These are phyloP conservation scores for Sinapis alba DNA, from an alignment of 441 rosid species.

Conservation along the genomic window DNA sequence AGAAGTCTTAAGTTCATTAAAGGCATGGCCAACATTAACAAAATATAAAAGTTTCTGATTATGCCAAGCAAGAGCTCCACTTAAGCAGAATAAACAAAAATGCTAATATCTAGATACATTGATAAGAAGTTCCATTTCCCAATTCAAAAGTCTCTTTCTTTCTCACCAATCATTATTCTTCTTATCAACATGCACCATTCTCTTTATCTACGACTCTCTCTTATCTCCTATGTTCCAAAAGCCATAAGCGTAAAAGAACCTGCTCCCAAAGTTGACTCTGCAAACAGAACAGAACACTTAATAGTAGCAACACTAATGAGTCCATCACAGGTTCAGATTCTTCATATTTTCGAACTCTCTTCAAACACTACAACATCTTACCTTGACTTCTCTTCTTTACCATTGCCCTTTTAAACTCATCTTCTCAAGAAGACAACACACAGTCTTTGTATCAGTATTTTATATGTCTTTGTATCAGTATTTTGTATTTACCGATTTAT, in stretches of 20 bases:
- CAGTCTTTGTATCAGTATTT: too few species aligned
- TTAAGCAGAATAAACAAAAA: neutral
- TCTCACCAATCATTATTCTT: constrained; percentile 55
- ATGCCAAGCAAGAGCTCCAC: constrained; percentile 21
- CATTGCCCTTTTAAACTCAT: constrained; percentile 21
- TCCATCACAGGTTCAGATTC: constrained; percentile 36
- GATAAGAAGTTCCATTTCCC: constrained; percentile 41
- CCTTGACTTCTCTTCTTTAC: constrained; percentile 34
- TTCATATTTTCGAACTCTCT: constrained; percentile 59
- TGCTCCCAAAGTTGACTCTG: constrained; percentile 43
- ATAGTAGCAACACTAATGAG: constrained; percentile 41
- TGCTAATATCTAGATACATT: constrained; percentile 17
- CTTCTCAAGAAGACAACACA: constrained; percentile 2
- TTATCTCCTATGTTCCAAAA: constrained; percentile 78
- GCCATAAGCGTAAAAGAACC: constrained; percentile 57
- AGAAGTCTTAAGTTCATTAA: constrained; percentile 2
- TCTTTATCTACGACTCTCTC: constrained; percentile 48
- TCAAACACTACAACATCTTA: constrained; percentile 38
- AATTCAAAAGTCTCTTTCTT: constrained; percentile 44
- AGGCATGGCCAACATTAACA: constrained; percentile 2
- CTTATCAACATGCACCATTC: constrained; percentile 43
- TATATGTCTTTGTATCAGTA: too few species aligned
- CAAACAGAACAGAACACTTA: constrained; percentile 44
- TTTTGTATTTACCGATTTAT: too few species aligned
- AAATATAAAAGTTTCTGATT: neutral